A percentile compares a stretch with the other conserved stretches of the same genome.
Evolutionary conservation across 164 flowering plant species (phyloP).

Genomic region (Stephania yunnanensis): DNA sequence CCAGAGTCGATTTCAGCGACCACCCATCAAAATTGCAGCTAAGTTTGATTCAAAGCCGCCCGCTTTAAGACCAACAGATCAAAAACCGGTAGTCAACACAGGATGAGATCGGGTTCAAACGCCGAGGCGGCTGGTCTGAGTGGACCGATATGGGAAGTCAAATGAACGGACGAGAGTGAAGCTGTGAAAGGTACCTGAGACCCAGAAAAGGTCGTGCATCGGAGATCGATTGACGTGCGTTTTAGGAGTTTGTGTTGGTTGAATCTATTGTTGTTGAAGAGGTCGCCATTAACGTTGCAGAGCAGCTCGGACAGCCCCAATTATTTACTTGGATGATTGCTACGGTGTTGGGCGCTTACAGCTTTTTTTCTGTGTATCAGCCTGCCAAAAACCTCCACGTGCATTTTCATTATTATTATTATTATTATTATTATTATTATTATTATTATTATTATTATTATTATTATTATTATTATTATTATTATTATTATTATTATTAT

Average conservation of each 20-base stretch:
- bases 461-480: no score
- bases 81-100: background rate
- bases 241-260: background rate
- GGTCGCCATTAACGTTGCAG: conserved; percentile 11
- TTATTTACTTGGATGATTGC: background rate
- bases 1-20: background rate
- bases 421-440: no score
- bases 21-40: background rate
- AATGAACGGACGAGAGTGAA: background rate
- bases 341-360: background rate
- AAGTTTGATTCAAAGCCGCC: background rate
- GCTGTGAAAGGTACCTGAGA: conserved; percentile 1
- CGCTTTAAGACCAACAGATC: background rate
- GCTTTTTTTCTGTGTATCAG: background rate
- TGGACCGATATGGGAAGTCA: conserved; percentile 4
- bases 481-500: no score
- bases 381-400: background rate
- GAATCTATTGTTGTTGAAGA: background rate
- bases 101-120: background rate
- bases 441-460: no score
- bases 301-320: background rate
- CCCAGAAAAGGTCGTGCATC: background rate
- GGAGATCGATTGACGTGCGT: background rate
- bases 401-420: background rate
- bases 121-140: background rate